These are phyloP conservation scores for Tetrahymena elliotti DNA, from an alignment of 73 alveolate genomes.

Conservation along the genomic window DNA sequence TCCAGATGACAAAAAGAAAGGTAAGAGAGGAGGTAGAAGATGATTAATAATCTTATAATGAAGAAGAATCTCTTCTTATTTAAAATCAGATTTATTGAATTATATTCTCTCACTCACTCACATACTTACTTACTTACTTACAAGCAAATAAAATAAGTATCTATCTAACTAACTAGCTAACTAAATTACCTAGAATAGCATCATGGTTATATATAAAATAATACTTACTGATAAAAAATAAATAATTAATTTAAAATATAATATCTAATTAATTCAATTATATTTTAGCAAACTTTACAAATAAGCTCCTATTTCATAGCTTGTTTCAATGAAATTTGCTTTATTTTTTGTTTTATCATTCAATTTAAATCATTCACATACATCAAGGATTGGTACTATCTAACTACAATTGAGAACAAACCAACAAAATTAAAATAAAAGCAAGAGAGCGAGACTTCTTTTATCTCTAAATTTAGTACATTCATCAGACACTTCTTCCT, in stretches of 20 bases:
- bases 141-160: background rate
- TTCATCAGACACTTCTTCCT: background rate
- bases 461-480: background rate
- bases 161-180: background rate
- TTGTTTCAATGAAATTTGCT: background rate
- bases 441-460: background rate
- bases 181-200: background rate
- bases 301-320: background rate
- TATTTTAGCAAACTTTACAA: background rate
- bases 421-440: background rate
- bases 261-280: background rate
- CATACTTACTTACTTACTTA: background rate
- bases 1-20: background rate
- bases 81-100: background rate
- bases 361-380: background rate
- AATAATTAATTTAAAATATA: background rate
- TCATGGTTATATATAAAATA: background rate
- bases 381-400: background rate
- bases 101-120: too few species aligned
- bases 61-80: background rate
- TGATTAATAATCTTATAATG: background rate
- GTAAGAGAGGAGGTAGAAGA: conserved; percentile 1
- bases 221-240: background rate
- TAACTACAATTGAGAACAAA: background rate
- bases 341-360: background rate